Evolutionary conservation across 2,329 filamentous ascomycete genomes (phyloP).

Genomic region (Aureobasidium lini): DNA sequence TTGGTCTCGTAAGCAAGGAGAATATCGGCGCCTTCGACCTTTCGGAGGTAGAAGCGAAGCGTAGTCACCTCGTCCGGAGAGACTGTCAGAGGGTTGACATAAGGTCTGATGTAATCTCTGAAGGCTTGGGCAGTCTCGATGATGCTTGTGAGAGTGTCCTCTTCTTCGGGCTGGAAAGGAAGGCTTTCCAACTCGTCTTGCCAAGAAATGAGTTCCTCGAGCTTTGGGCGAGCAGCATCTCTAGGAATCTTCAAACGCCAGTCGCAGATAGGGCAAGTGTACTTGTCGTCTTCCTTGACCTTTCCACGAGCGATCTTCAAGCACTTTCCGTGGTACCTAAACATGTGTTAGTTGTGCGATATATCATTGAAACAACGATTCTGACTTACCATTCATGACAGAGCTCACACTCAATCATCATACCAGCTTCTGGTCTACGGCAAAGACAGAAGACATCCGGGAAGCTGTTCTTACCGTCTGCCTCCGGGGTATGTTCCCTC

Average conservation of each 20-base stretch:
- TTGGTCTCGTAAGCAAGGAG: slow-evolving; percentile 91
- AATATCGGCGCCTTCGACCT: slow-evolving; percentile 95
- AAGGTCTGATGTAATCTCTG: slow-evolving; percentile 69
- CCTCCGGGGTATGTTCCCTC: slow-evolving; percentile 61
- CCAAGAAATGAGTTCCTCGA: slow-evolving; percentile 81
- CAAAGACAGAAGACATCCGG: slow-evolving; percentile 91
- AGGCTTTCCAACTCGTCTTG: slow-evolving; percentile 71
- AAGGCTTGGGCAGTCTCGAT: slow-evolving; percentile 79
- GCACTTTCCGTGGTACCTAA: slow-evolving; percentile 93
- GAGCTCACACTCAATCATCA: slow-evolving; percentile 99
- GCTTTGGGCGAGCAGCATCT: slow-evolving; percentile 87
- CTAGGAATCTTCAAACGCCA: slow-evolving; percentile 95
- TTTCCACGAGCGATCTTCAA: slow-evolving; percentile 96
- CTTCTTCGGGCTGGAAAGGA: slow-evolving; percentile 94
- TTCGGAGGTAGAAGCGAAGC: slow-evolving; percentile 89
- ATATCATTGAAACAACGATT: not conserved
- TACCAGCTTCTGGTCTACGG: slow-evolving; percentile 82
- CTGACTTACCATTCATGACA: slow-evolving; percentile 82
- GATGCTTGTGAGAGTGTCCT: slow-evolving; percentile 76
- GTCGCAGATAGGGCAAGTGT: slow-evolving; percentile 96
- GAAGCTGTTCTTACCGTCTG: slow-evolving; percentile 30
- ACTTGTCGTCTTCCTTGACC: slow-evolving; percentile 97
- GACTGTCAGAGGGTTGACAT: slow-evolving; percentile 67
- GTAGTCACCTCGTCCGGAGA: slow-evolving; percentile 82
- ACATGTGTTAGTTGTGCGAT: not conserved